These are phyloP conservation scores for Tilletiopsis washingtonensis DNA, from an alignment of 1,284 basidiomycete species.

Conservation along the genomic window DNA sequence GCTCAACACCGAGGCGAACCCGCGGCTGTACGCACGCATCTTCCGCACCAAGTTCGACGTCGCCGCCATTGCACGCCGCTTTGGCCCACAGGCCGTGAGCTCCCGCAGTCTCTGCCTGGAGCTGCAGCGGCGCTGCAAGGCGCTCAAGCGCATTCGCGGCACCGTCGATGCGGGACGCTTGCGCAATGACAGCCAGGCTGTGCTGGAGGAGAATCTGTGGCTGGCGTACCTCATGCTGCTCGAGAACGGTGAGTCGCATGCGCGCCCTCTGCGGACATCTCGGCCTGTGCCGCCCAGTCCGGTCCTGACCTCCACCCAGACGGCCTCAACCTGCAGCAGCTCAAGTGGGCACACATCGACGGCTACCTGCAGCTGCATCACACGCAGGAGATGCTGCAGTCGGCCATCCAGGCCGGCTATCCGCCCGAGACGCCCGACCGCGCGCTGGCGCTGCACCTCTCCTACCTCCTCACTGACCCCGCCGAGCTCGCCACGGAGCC, in stretches of 20 bases:
- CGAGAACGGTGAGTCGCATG: constrained; percentile 22
- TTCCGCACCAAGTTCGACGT: constrained; percentile 38
- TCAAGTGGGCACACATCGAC: constrained; percentile 28
- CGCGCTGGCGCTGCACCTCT: constrained; percentile 51
- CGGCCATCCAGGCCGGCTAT: constrained; percentile 46
- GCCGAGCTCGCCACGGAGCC: constrained; percentile 42
- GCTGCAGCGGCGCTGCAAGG: constrained; percentile 20
- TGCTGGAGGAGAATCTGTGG: constrained; percentile 34
- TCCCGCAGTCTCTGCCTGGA: constrained; percentile 22
- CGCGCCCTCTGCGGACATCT: not conserved
- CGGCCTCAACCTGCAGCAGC: constrained; percentile 26
- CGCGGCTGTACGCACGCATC: constrained; percentile 33
- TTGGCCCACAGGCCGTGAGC: constrained; percentile 18
- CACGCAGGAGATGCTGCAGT: constrained; percentile 46
- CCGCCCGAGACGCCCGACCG: constrained; percentile 48
- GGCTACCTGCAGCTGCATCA: constrained; percentile 31
- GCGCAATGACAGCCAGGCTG: not conserved
- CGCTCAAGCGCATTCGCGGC: constrained; percentile 29
- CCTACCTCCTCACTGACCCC: constrained; percentile 49
- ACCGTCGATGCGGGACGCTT: constrained; percentile 6
- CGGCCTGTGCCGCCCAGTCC: not conserved
- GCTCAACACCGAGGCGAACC: constrained; percentile 25
- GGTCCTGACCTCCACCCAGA: constrained; percentile 13
- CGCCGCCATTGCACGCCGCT: constrained; percentile 29
- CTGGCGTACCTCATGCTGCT: constrained; percentile 34